phyloP scores from a whole-genome alignment of 495 filamentous ascomycete genomes.

The Daldinia loculata region DNA sequence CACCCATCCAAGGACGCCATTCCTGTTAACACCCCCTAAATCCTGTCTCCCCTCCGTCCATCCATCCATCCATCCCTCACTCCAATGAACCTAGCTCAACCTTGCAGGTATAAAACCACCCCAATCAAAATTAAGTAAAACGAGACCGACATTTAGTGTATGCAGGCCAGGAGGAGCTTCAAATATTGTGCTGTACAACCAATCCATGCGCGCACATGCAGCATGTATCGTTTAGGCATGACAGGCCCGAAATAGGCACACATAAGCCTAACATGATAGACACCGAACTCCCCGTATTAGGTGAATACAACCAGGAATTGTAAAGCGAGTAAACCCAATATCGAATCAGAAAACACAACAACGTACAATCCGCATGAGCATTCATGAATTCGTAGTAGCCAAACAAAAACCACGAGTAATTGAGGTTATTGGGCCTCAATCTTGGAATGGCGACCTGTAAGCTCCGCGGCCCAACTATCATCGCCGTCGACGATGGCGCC shows the following conservation, averaged over 20 bases:
- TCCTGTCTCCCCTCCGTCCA: slow-evolving; percentile 16
- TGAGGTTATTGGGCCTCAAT: slow-evolving; percentile 23
- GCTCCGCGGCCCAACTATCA: slow-evolving; percentile 39
- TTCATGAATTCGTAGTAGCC: slow-evolving; percentile 10
- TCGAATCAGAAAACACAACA: slow-evolving; percentile 5
- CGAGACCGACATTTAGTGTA: slow-evolving; percentile 12
- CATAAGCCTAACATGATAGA: slow-evolving; percentile 13
- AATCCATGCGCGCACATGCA: slow-evolving; percentile 27
- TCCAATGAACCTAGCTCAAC: slow-evolving; percentile 19
- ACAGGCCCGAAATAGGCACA: slow-evolving; percentile 15
- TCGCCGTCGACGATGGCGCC: slow-evolving; percentile 43
- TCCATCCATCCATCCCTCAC: slow-evolving; percentile 6
- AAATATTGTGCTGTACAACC: slow-evolving; percentile 38
- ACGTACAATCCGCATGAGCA: slow-evolving; percentile 28
- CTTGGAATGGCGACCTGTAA: slow-evolving; percentile 34
- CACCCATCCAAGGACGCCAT: slow-evolving; percentile 36
- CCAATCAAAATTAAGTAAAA: slow-evolving; percentile 18
- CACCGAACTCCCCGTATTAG: slow-evolving; percentile 29
- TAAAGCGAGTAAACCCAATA: slow-evolving; percentile 25
- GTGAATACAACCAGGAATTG: slow-evolving; percentile 15
- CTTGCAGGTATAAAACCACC: slow-evolving; percentile 31
- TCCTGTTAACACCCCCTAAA: slow-evolving; percentile 34
- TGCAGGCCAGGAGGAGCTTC: slow-evolving; percentile 26
- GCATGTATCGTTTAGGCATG: slow-evolving; percentile 20
- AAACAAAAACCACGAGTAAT: not conserved